A percentile compares a stretch with the other conserved stretches of the same genome.
phyloP scores from a whole-genome alignment of 768 basidiomycete genomes.

The Trametes gibbosa region DNA sequence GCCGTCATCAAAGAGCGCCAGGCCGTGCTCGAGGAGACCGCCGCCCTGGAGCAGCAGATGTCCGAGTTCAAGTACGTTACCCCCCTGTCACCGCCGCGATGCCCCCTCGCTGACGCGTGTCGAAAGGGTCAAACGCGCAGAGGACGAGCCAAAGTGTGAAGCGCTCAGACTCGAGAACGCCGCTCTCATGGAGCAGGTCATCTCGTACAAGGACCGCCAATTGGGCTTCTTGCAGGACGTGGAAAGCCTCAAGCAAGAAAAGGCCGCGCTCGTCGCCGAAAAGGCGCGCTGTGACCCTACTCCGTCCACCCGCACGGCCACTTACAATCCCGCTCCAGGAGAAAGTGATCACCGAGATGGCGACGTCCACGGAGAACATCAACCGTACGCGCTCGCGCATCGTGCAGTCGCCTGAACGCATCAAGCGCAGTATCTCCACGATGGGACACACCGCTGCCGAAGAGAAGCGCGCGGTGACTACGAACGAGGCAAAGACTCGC shows the following conservation, averaged over 20 bases:
- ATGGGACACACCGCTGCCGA: slow-evolving; percentile 68
- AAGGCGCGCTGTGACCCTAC: slow-evolving; percentile 49
- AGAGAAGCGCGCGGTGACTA: slow-evolving; percentile 64
- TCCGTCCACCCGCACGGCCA: neutral
- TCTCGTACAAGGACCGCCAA: slow-evolving; percentile 68
- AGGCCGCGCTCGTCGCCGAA: slow-evolving; percentile 57
- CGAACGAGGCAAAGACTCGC: slow-evolving; percentile 70
- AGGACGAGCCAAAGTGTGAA: slow-evolving; percentile 69
- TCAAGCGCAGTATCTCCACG: slow-evolving; percentile 76
- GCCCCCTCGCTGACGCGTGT: neutral
- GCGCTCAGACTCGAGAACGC: slow-evolving; percentile 58
- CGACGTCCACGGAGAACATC: slow-evolving; percentile 58
- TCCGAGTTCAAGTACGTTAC: slow-evolving; percentile 52
- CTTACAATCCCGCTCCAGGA: slow-evolving; percentile 41
- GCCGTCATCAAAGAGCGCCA: slow-evolving; percentile 61
- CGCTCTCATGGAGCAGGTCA: slow-evolving; percentile 59
- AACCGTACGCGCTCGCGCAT: slow-evolving; percentile 67
- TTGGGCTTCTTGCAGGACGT: slow-evolving; percentile 58
- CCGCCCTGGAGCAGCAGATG: slow-evolving; percentile 50
- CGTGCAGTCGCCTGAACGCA: slow-evolving; percentile 89
- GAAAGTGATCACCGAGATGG: slow-evolving; percentile 57
- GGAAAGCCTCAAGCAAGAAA: slow-evolving; percentile 71
- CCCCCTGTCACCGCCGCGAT: neutral
- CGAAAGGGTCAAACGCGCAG: slow-evolving; percentile 55
- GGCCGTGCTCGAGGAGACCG: slow-evolving; percentile 46